Base-by-base conservation (phyloP, 805 yeast genomes). In the Pichia nanzhaoensis region DNA sequence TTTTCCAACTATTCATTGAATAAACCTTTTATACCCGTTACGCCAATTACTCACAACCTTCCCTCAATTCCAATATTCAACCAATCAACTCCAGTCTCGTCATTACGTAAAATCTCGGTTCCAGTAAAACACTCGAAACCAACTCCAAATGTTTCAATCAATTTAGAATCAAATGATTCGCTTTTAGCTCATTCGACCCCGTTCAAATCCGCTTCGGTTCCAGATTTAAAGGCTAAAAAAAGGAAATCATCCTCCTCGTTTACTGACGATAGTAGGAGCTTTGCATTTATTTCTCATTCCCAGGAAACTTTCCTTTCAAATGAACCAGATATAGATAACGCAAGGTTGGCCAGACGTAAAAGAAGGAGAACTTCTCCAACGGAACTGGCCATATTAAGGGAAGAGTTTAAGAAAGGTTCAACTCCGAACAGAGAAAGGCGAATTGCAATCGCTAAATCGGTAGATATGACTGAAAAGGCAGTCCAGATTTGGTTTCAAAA, bases 401-500 rank as follows among this genome's bases (percentile, higher is more conserved):
- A 72, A 32, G 96, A 89, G 67, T 93, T 91, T 58, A 73, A 73
- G 41, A 59, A 68, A 40, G 89, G 95, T 48, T 70, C 80, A 37
- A 87, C 95, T 41, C 99, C 99, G 38, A 82, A 84, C 59, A 83
- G 82, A 61, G 66, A 73, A 37, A 74, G 83, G 58, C 78, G 98
- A 54, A 71, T 77, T 37, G 84, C 82, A 52, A 85, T 93, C 52
- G 96, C 98, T 4, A 64, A 68, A 27, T 77, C 71, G 52, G 95
- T 93, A 34, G 81, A 80, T 54, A 93, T 93, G 98, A 79, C 91
- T n/a, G 97, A 90, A 64, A 88, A 90, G 63, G 96, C 97, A 2
- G 95, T 93, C 31, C 99, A 93, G 68, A 88, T 91, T 51, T 93
- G 99, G 99, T 93, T 93, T 68, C 99, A 93, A 67, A 93, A 93